Evolutionary conservation across 495 filamentous ascomycete genomes (phyloP).

Genomic region (Penicillium tannophilum): DNA sequence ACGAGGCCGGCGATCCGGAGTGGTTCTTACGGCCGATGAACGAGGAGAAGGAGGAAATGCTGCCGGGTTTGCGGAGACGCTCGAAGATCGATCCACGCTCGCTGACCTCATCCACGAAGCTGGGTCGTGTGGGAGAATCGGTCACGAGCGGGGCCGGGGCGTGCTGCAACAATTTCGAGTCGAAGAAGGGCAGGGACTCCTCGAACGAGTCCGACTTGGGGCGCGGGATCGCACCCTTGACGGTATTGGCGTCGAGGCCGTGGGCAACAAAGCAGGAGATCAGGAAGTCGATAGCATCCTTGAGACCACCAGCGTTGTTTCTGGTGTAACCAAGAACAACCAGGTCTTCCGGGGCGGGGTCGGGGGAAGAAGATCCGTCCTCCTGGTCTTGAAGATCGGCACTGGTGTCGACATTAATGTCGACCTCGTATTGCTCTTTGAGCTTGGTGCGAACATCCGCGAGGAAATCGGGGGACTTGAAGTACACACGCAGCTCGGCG

Average conservation of each 20-base stretch:
- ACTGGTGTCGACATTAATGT: constrained; percentile 66
- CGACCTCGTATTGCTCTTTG: constrained; percentile 87
- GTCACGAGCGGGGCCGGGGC: constrained; percentile 76
- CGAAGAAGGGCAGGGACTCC: constrained; percentile 92
- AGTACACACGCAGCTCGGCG: constrained; percentile 69
- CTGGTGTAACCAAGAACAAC: constrained; percentile 81
- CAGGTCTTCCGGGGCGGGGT: constrained; percentile 48
- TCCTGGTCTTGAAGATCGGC: constrained; percentile 36
- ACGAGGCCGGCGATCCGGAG: constrained; percentile 74
- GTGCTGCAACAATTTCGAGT: constrained; percentile 92
- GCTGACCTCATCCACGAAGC: constrained; percentile 74
- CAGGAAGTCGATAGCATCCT: constrained; percentile 94
- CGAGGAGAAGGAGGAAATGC: constrained; percentile 89
- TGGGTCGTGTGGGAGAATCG: constrained; percentile 81
- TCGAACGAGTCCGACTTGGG: constrained; percentile 99
- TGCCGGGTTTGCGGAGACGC: constrained; percentile 86
- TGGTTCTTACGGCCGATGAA: constrained; percentile 95
- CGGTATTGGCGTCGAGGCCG: constrained; percentile 78
- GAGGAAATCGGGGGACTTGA: constrained; percentile 76
- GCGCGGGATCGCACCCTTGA: constrained; percentile 91
- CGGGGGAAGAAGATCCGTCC: constrained; percentile 36
- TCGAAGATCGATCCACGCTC: constrained; percentile 83
- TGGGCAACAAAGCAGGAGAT: constrained; percentile 78
- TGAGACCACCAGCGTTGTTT: constrained; percentile 93
- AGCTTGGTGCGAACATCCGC: constrained; percentile 79